Conservation (phyloP, 1,284 basidiomycete genomes). For the Earliella scabrosa region DNA sequence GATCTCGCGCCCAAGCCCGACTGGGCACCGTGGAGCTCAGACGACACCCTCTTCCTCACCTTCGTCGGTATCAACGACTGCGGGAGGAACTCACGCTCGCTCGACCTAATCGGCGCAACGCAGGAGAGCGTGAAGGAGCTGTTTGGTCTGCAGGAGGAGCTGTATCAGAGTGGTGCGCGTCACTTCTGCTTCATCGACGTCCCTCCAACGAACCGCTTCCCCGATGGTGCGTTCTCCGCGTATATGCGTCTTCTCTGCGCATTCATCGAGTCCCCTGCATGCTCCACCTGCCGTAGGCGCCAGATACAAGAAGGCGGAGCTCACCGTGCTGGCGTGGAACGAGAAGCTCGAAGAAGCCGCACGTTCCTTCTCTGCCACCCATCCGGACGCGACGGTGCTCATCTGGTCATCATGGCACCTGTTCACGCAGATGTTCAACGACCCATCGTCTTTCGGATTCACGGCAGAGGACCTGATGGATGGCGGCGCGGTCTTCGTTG, state of each 20-base stretch:
- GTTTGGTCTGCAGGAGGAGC: slow-evolving; percentile 44
- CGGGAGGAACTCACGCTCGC: slow-evolving; percentile 31
- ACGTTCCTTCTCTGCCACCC: slow-evolving; percentile 39
- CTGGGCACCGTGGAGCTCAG: slow-evolving; percentile 43
- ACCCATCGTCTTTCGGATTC: slow-evolving; percentile 47
- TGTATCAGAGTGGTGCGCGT: slow-evolving; percentile 53
- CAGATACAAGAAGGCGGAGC: neutral
- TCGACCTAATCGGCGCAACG: slow-evolving; percentile 10
- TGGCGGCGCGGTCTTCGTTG: slow-evolving; percentile 10
- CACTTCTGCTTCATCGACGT: slow-evolving; percentile 65
- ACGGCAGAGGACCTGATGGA: slow-evolving; percentile 30
- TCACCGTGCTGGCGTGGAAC: slow-evolving; percentile 45
- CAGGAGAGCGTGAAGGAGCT: slow-evolving; percentile 34
- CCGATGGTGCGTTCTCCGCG: slow-evolving; percentile 38
- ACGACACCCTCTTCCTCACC: slow-evolving; percentile 50
- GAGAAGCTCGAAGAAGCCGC: slow-evolving; percentile 35
- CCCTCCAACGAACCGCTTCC: slow-evolving; percentile 55
- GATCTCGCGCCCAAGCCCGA: slow-evolving; percentile 39
- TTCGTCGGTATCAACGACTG: slow-evolving; percentile 69
- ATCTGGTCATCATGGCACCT: slow-evolving; percentile 50
- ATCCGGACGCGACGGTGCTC: slow-evolving; percentile 50
- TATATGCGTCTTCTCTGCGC: neutral
- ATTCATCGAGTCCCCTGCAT: too few species aligned
- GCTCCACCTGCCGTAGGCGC: neutral
- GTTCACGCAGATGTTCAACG: slow-evolving; percentile 47